A percentile compares a stretch with the other conserved stretches of the same genome.
phyloP scores from a whole-genome alignment of 345 rosid genomes.

The Trapa incisa region DNA sequence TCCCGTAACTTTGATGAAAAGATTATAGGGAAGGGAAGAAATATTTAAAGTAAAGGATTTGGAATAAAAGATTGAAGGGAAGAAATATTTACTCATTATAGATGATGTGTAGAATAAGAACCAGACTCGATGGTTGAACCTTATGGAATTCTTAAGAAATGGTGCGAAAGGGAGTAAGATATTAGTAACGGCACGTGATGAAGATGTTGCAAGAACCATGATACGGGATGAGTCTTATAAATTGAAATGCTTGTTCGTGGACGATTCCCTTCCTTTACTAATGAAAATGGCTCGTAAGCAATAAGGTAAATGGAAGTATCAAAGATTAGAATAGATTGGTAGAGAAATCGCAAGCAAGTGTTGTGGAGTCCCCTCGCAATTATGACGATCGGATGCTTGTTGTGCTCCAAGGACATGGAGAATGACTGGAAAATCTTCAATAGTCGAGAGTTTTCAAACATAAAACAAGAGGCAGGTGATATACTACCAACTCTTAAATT shows the following conservation, averaged over 20 bases:
- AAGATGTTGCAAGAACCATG: rapidly evolving
- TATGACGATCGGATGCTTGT: neutral
- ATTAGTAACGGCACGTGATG: neutral
- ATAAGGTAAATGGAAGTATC: neutral
- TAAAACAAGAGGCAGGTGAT: neutral
- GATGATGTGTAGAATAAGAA: neutral
- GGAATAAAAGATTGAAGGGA: too few species aligned
- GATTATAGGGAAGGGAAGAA: too few species aligned
- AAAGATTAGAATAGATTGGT: neutral
- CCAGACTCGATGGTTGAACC: rapidly evolving
- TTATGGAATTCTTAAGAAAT: neutral
- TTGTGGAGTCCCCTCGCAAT: neutral
- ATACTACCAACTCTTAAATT: conserved; percentile 11
- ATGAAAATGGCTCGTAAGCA: neutral
- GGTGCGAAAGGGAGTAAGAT: conserved; percentile 7
- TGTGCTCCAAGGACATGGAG: neutral
- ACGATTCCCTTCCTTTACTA: neutral
- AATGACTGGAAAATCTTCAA: conserved; percentile 7
- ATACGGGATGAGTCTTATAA: rapidly evolving
- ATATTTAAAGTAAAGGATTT: too few species aligned
- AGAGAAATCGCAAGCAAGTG: neutral
- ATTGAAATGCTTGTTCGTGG: neutral
- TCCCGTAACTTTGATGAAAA: neutral
- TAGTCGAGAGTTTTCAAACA: neutral
- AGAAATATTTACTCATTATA: too few species aligned